phyloP scores from a whole-genome alignment of 306 rosid genomes.

The Cucurbita ficifolia region DNA sequence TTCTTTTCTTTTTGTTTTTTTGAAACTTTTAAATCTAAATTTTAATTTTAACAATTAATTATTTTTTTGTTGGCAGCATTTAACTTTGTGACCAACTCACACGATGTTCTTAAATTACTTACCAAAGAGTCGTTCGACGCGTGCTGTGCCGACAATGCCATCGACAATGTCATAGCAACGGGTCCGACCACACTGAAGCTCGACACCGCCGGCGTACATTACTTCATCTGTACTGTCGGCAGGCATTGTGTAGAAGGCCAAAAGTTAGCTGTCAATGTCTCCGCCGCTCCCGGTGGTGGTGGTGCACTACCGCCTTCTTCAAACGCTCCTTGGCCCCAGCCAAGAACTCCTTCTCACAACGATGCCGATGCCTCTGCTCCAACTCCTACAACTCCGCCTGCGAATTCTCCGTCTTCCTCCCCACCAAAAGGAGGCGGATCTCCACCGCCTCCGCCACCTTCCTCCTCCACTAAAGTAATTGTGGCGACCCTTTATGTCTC shows the following conservation, averaged over 20 bases:
- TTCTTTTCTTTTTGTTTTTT: too few relatives aligned
- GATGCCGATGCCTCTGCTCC: not conserved
- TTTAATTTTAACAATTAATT: too few relatives aligned
- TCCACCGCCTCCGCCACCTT: not conserved
- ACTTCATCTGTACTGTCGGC: constrained; percentile 14
- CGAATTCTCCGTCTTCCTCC: not conserved
- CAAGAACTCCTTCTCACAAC: not conserved
- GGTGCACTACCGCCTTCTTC: not conserved
- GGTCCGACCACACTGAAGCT: constrained; percentile 4
- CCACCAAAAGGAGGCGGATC: not conserved
- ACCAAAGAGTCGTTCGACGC: not conserved
- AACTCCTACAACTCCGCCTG: too few relatives aligned
- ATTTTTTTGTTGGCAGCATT: too few relatives aligned
- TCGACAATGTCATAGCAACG: not conserved
- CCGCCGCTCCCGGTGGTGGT: not conserved
- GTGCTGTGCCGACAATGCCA: not conserved
- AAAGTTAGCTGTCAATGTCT: constrained; percentile 15
- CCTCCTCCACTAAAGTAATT: not conserved
- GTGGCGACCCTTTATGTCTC: not conserved
- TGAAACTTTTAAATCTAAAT: too few relatives aligned
- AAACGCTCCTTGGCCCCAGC: too few relatives aligned
- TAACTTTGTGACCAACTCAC: not conserved
- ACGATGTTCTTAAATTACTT: not conserved
- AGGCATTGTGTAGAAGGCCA: constrained; percentile 14
- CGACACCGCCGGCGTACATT: constrained; percentile 5